phyloP scores from a whole-genome alignment of 768 basidiomycete species.

The Coprinellus aureogranulatus region DNA sequence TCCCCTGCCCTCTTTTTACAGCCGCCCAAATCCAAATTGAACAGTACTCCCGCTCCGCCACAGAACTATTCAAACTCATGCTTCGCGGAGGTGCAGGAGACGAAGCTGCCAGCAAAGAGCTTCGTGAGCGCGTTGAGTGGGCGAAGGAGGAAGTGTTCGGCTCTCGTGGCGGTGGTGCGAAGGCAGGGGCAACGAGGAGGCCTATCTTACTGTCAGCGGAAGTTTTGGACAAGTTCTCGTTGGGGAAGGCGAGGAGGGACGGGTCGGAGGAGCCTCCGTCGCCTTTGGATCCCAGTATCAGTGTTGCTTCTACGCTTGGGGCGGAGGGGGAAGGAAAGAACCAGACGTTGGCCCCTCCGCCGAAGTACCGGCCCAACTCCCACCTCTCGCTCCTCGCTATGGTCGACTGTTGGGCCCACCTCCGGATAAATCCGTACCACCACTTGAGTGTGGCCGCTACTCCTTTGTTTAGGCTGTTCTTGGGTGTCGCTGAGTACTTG shows the following conservation, averaged over 20 bases:
- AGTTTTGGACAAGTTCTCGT: slow-evolving; percentile 83
- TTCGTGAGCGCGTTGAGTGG: slow-evolving; percentile 71
- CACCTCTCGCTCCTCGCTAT: slow-evolving; percentile 94
- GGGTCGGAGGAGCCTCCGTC: too few relatives aligned
- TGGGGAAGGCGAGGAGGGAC: slow-evolving; percentile 44
- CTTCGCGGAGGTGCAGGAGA: slow-evolving; percentile 49
- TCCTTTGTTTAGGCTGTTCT: slow-evolving; percentile 93
- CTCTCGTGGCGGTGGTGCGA: slow-evolving; percentile 5
- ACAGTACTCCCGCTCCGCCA: slow-evolving; percentile 81
- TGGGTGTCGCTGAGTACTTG: slow-evolving; percentile 94
- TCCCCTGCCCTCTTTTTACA: too few relatives aligned
- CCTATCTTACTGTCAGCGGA: slow-evolving; percentile 84
- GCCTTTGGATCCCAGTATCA: slow-evolving; percentile 20
- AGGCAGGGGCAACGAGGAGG: slow-evolving; percentile 22
- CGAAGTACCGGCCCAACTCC: slow-evolving; percentile 65
- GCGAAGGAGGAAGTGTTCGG: slow-evolving; percentile 80
- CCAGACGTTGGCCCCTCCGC: slow-evolving; percentile 30
- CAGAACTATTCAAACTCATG: slow-evolving; percentile 96
- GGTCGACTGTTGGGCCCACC: slow-evolving; percentile 96
- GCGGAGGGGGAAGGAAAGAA: too few relatives aligned
- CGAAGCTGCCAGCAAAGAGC: slow-evolving; percentile 38
- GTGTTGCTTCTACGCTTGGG: too few relatives aligned
- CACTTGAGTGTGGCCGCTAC: slow-evolving; percentile 94
- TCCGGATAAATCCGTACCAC: slow-evolving; percentile 83
- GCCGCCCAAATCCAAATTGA: slow-evolving; percentile 80